Base-by-base conservation (phyloP, 257 asterid species). In the Capsicum pubescens region DNA sequence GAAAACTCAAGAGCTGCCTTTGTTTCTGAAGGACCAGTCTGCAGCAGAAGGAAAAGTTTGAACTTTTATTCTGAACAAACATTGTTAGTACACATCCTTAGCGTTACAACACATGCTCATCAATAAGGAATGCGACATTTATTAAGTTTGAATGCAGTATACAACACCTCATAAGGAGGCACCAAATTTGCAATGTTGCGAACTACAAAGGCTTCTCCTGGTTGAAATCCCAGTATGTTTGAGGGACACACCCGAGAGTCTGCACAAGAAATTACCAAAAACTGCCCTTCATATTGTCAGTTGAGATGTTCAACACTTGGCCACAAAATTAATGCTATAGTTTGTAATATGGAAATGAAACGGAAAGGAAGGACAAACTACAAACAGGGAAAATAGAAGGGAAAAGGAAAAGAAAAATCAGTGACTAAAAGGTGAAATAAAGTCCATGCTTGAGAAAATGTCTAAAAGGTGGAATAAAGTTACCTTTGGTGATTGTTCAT, bases 1-100 rank as follows among this genome's bases (percentile, higher is more conserved):
- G 99, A 94, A 87, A 95, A 97, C 83, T 93, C 99, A 83, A 97
- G 98, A 82, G 99, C 99, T 19, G 98, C 98, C 84, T 97, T 95
- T 79, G 97, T 92, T 91, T 97, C 99, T 56, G 98, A 55, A 86
- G 98, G 98, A 81, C 93, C 97, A 88, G 87, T 91, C 99, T 97
- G 96, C 91, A 93, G 35, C 79, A 74, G 66, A 84, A 86, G 84
- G 79, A 84, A 44, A 26, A 44, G 14, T 72, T 39, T 13, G 15
- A 32, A 26, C 19, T 9, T 54, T 54, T 8, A 54, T 54, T 6
- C 64, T 4, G 82, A 32, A 9, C 50, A 52, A 32, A 9, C 50
- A 52, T 54, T 77, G 3, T 77, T 54, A 32, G 54, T 52, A 14
- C 63, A 76, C 81, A 52, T 26, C 81, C 21, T 50, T 3, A 50